These are phyloP conservation scores for Pontederia paniculata DNA, from an alignment of 176 grass and related monocot species.

Conservation along the genomic window DNA sequence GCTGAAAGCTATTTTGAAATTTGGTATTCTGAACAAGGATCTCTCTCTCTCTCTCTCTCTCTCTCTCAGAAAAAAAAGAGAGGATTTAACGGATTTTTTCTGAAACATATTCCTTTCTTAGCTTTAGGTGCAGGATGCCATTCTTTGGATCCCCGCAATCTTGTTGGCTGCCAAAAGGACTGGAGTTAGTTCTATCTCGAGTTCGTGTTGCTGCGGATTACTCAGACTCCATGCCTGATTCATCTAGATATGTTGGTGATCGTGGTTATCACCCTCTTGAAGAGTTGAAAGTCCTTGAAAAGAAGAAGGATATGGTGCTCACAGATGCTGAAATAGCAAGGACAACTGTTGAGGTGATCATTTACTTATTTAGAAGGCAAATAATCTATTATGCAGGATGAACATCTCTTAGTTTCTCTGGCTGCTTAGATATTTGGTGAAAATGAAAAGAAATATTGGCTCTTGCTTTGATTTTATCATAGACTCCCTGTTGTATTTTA, in stretches of 20 bases:
- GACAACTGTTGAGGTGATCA: constrained; percentile 72
- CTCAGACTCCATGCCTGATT: constrained; percentile 80
- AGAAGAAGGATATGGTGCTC: constrained; percentile 65
- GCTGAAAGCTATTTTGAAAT: too few species aligned
- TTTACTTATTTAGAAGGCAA: constrained; percentile 15
- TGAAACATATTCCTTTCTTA: constrained; percentile 9
- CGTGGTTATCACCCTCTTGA: constrained; percentile 87
- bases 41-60: not conserved
- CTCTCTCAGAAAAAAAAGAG: not conserved
- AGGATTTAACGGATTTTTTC: constrained; percentile 7
- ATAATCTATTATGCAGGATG: not conserved
- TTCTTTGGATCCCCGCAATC: constrained; percentile 43
- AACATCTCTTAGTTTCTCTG: constrained; percentile 1
- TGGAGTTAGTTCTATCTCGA: constrained; percentile 39
- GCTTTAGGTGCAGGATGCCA: constrained; percentile 50
- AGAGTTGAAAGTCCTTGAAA: constrained; percentile 80
- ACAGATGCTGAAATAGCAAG: constrained; percentile 85
- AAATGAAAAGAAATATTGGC: too few species aligned
- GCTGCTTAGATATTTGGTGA: not conserved
- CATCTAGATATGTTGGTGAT: constrained; percentile 41
- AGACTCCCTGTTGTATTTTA: too few species aligned
- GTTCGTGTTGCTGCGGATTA: constrained; percentile 82
- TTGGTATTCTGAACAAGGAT: too few species aligned
- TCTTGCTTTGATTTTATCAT: too few species aligned
- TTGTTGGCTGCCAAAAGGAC: constrained; percentile 37